phyloP scores from a whole-genome alignment of 306 rosid species.

The Cucumis melo region DNA sequence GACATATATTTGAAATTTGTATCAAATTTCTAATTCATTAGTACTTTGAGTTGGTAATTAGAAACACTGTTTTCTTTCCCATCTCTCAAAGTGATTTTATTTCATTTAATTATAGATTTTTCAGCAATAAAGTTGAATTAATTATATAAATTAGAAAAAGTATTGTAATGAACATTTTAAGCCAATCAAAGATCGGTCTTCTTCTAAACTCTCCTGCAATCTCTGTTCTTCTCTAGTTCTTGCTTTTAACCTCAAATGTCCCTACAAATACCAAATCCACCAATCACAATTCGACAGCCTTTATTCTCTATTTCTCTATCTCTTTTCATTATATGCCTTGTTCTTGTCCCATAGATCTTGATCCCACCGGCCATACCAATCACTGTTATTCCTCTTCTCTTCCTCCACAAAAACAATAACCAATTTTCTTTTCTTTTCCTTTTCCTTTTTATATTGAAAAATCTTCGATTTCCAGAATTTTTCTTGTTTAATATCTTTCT shows the following conservation, averaged over 20 bases:
- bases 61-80: too few species aligned
- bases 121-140: too few species aligned
- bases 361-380: slow-evolving; percentile 20
- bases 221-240: background rate
- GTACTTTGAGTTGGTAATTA: too few species aligned
- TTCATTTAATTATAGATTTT: too few species aligned
- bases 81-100: too few species aligned
- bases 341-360: slow-evolving; percentile 38
- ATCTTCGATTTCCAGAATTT: background rate
- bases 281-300: slow-evolving; percentile 56
- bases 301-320: slow-evolving; percentile 21
- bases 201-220: background rate
- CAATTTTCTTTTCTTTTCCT: background rate
- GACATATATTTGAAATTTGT: too few species aligned
- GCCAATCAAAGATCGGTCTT: background rate
- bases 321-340: background rate
- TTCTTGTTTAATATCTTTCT: background rate
- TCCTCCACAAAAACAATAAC: background rate
- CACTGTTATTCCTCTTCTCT: slow-evolving; percentile 12
- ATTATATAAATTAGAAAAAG: background rate
- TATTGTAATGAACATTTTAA: background rate
- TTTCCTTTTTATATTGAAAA: background rate
- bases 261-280: slow-evolving; percentile 29
- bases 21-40: too few species aligned
- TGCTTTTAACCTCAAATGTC: slow-evolving; percentile 4